phyloP scores from a whole-genome alignment of 2,329 filamentous ascomycete species.

The Arthroderma uncinatum region DNA sequence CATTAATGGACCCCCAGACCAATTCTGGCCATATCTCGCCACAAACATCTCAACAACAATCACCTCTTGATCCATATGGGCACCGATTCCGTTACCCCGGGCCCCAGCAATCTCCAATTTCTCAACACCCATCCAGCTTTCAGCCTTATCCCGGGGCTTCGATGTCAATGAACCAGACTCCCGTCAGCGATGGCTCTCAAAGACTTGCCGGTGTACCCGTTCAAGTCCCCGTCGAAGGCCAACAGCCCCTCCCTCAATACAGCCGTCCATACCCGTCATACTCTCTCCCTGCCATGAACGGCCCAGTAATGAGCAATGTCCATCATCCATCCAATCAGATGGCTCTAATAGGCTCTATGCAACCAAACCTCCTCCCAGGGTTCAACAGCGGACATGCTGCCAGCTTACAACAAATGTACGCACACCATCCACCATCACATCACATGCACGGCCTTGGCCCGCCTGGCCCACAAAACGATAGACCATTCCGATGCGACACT shows the following conservation, averaged over 20 bases:
- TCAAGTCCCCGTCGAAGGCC: constrained; percentile 29
- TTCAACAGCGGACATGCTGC: constrained; percentile 52
- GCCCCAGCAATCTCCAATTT: constrained; percentile 36
- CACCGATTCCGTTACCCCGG: constrained; percentile 40
- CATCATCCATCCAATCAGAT: constrained; percentile 62
- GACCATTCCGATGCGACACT: constrained; percentile 88
- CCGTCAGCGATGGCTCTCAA: constrained; percentile 30
- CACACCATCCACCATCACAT: constrained; percentile 32
- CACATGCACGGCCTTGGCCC: constrained; percentile 41
- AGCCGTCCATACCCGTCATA: constrained; percentile 41
- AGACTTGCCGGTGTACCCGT: constrained; percentile 48
- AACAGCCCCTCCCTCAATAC: constrained; percentile 27
- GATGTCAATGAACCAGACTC: constrained; percentile 32
- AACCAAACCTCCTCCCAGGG: constrained; percentile 44
- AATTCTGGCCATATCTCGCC: constrained; percentile 17
- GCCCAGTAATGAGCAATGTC: constrained; percentile 66
- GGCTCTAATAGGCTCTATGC: constrained; percentile 54
- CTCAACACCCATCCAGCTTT: constrained; percentile 39
- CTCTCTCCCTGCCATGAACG: constrained; percentile 51
- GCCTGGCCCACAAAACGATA: constrained; percentile 53
- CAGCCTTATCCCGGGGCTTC: constrained; percentile 23
- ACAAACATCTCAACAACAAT: constrained; percentile 42
- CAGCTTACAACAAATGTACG: constrained; percentile 51
- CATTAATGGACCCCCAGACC: constrained; percentile 41
- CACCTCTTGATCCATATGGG: constrained; percentile 48